Evolutionary conservation across 495 filamentous ascomycete species (phyloP).

Genomic region (Chlorociboria aeruginascens): DNA sequence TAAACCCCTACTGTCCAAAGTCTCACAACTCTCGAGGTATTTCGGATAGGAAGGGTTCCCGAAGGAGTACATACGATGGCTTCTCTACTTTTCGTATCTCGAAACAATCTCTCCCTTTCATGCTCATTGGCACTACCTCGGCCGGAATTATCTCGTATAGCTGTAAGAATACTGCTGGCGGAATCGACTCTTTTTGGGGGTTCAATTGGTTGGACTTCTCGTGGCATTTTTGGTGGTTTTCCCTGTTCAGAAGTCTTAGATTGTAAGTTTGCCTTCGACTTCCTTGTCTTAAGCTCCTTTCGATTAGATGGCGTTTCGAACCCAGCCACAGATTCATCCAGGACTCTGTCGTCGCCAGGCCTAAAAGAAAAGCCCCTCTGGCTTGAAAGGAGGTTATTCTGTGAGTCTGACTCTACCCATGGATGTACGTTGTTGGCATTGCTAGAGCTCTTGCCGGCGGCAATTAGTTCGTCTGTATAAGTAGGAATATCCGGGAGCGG

Average conservation of each 20-base stretch:
- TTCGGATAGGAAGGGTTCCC: no score
- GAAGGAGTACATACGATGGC: no score
- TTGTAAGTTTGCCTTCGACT: background rate
- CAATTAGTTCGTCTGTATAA: background rate
- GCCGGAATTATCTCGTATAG: conserved; percentile 8
- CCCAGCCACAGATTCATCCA: background rate
- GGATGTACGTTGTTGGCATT: background rate
- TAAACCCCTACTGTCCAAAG: no score
- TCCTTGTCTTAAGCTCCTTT: background rate
- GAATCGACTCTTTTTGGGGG: conserved; percentile 4
- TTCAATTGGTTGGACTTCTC: background rate
- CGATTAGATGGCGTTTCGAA: background rate
- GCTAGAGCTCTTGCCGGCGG: no score
- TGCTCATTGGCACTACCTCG: background rate
- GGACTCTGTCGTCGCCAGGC: conserved; percentile 12
- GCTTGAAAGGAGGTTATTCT: background rate
- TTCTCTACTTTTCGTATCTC: no score
- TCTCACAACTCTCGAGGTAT: no score
- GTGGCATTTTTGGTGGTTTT: background rate
- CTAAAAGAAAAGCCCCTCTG: conserved; percentile 13
- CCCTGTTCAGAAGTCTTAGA: background rate
- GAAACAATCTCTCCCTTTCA: no score
- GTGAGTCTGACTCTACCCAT: background rate
- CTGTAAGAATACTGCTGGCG: conserved; percentile 7
- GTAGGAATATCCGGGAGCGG: conserved; percentile 5